Evolutionary conservation across 768 basidiomycete species (phyloP).

Genomic region (Floccularia luteovirens): DNA sequence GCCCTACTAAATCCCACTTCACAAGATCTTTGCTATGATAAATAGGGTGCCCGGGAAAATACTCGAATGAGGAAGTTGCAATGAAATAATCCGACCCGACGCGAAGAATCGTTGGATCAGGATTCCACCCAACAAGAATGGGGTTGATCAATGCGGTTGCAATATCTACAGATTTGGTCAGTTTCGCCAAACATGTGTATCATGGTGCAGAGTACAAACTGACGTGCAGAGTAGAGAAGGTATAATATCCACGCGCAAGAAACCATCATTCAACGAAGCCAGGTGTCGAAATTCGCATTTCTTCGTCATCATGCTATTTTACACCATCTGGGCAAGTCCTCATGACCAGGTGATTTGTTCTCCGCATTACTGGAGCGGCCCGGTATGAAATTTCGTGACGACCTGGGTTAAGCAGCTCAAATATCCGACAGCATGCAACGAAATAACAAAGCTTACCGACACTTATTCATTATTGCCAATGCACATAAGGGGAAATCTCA

Average conservation of each 20-base stretch:
- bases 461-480: too few relatives aligned
- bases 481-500: too few relatives aligned
- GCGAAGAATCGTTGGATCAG: conserved; percentile 30
- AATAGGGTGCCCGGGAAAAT: conserved; percentile 33
- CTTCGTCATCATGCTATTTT: background rate
- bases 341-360: too few relatives aligned
- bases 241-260: too few relatives aligned
- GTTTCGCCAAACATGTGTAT: background rate
- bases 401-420: too few relatives aligned
- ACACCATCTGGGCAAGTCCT: too few relatives aligned
- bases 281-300: background rate
- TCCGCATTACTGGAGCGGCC: too few relatives aligned
- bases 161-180: background rate
- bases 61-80: conserved; percentile 30
- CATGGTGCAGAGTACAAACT: background rate
- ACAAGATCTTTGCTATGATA: conserved; percentile 30
- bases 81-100: conserved; percentile 31
- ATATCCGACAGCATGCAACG: too few relatives aligned
- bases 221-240: background rate
- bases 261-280: too few relatives aligned
- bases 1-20: conserved; percentile 27
- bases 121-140: conserved; percentile 32
- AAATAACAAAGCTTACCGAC: too few relatives aligned
- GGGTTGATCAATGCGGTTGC: conserved; percentile 19
- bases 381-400: too few relatives aligned